These are phyloP conservation scores for Omphalea diandra DNA, from an alignment of 441 rosid genomes.

Conservation along the genomic window DNA sequence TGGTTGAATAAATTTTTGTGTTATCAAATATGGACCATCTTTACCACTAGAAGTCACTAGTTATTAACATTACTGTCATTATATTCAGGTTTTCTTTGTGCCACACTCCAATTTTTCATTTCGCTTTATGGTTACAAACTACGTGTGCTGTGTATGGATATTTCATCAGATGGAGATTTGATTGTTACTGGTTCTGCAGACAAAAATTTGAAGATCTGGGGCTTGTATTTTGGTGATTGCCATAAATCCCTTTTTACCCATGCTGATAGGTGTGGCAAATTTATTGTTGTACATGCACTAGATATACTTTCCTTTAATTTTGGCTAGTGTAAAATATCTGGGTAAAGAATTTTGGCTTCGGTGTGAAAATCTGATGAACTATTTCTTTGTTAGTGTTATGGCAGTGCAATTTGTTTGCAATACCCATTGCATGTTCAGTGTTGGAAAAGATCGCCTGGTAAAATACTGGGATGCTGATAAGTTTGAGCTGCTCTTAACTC, in stretches of 20 bases:
- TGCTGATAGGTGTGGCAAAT: conserved; percentile 59
- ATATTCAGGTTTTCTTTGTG: conserved; percentile 78
- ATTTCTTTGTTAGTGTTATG: conserved; percentile 66
- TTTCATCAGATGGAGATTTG: conserved; percentile 94
- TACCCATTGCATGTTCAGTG: conserved; percentile 91
- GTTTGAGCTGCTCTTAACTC: conserved; percentile 87
- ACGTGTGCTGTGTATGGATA: conserved; percentile 92
- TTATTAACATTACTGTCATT: conserved; percentile 8
- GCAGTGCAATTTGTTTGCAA: conserved; percentile 85
- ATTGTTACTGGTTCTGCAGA: conserved; percentile 95
- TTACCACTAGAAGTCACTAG: conserved; percentile 1
- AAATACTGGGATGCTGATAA: conserved; percentile 99
- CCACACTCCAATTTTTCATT: conserved; percentile 80
- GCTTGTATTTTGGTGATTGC: conserved; percentile 96
- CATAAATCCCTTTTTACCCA: conserved; percentile 97
- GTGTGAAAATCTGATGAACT: conserved; percentile 29
- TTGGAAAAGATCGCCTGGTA: conserved; percentile 86
- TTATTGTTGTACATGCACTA: neutral
- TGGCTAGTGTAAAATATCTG: neutral
- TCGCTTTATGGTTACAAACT: conserved; percentile 89
- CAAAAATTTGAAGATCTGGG: conserved; percentile 96
- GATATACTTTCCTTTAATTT: conserved; percentile 7
- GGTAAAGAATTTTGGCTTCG: neutral
- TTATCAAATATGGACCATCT: neutral
- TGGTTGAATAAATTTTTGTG: neutral